A percentile compares a stretch with the other conserved stretches of the same genome.
Evolutionary conservation across 1,139 yeast genomes (phyloP).

Genomic region (Diutina mesorugosa): DNA sequence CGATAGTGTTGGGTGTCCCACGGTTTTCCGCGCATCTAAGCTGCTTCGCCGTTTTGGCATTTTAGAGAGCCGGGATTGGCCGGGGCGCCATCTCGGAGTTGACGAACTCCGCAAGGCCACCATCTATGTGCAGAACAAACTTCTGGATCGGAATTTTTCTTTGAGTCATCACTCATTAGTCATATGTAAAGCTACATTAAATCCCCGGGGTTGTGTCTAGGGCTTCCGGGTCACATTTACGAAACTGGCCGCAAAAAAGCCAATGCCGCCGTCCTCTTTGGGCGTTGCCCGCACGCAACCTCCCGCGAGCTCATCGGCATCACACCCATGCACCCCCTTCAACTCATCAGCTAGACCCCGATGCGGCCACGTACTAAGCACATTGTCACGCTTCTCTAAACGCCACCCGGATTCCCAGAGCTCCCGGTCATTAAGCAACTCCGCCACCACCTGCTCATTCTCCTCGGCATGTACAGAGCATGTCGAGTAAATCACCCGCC

Average conservation of each 20-base stretch:
- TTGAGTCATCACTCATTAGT: neutral
- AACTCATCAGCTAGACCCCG: conserved; percentile 71
- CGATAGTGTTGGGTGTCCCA: neutral
- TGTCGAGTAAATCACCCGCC: conserved; percentile 82
- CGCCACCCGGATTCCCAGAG: conserved; percentile 62
- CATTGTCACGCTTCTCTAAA: conserved; percentile 48
- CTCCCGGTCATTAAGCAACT: conserved; percentile 50
- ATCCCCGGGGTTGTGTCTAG: neutral
- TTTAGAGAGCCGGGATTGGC: neutral
- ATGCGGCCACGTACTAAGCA: conserved; percentile 73
- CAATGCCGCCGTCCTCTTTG: conserved; percentile 89
- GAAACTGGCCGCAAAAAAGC: conserved; percentile 87
- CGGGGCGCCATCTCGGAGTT: neutral
- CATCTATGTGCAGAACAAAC: neutral
- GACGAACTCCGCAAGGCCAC: neutral
- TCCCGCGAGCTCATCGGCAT: conserved; percentile 50
- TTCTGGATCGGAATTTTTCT: neutral
- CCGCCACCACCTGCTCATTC: conserved; percentile 82
- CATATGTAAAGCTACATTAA: neutral
- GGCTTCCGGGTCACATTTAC: conserved; percentile 13
- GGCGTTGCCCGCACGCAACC: conserved; percentile 84
- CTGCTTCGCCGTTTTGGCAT: neutral
- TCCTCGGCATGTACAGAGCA: conserved; percentile 92
- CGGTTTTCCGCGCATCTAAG: neutral
- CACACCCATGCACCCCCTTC: conserved; percentile 28